Conservation (phyloP, 73 alveolate genomes). For the Blepharisma japonicum region DNA sequence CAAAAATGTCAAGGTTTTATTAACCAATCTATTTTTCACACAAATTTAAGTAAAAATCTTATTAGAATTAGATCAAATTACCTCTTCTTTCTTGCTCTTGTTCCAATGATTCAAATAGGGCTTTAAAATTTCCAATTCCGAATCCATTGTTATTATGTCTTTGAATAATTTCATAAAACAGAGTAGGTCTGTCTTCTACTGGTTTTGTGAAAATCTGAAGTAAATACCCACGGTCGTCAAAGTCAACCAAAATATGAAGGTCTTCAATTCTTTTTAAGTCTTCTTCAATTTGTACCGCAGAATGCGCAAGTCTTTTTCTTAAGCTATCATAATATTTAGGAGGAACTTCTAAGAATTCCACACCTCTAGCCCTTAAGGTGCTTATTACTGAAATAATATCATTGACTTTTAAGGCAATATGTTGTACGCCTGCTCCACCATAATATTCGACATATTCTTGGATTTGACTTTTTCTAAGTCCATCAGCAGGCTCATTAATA, state of each 20-base stretch:
- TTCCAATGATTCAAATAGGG: slow-evolving; percentile 67
- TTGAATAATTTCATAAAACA: slow-evolving; percentile 70
- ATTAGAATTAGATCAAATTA: slow-evolving; percentile 24
- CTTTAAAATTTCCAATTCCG: slow-evolving; percentile 77
- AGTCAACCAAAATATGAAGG: slow-evolving; percentile 54
- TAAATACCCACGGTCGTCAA: slow-evolving; percentile 66
- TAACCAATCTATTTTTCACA: too few relatives aligned
- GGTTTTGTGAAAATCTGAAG: slow-evolving; percentile 74
- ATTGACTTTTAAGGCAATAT: slow-evolving; percentile 68
- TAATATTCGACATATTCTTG: slow-evolving; percentile 87
- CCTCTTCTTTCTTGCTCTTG: slow-evolving; percentile 69
- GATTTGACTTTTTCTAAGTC: slow-evolving; percentile 78
- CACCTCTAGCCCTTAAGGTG: slow-evolving; percentile 74
- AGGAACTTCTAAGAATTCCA: slow-evolving; percentile 80
- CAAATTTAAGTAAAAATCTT: too few relatives aligned
- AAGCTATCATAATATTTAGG: slow-evolving; percentile 79
- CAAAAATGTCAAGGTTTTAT: too few relatives aligned
- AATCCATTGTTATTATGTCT: slow-evolving; percentile 64
- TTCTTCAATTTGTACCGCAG: slow-evolving; percentile 49
- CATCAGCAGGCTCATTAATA: slow-evolving; percentile 87
- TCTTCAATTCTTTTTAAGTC: slow-evolving; percentile 53
- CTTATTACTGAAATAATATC: slow-evolving; percentile 61
- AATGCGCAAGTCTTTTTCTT: slow-evolving; percentile 43
- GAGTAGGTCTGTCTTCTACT: slow-evolving; percentile 75
- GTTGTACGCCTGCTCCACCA: slow-evolving; percentile 74